phyloP scores from a whole-genome alignment of 805 yeast genomes.

The Pichia cabralensis region DNA sequence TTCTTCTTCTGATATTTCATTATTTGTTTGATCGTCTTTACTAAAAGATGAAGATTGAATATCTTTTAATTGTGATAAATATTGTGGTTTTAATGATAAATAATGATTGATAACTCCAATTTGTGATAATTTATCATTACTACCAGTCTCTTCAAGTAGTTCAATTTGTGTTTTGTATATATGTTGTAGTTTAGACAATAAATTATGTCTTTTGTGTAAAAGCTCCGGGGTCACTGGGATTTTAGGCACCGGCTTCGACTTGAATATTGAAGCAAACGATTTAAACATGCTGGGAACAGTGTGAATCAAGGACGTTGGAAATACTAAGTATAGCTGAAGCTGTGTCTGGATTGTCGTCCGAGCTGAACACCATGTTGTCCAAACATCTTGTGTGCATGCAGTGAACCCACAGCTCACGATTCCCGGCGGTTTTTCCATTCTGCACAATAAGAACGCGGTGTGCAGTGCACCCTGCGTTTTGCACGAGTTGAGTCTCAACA shows the following conservation, averaged over 20 bases:
- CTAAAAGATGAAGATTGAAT: not conserved
- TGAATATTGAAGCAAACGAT: constrained; percentile 4
- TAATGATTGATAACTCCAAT: constrained; percentile 7
- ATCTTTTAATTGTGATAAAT: constrained; percentile 1
- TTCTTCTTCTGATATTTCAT: too few species aligned
- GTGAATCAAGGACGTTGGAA: too few species aligned
- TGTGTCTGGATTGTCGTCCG: too few species aligned
- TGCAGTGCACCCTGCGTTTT: too few species aligned
- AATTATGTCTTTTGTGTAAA: constrained; percentile 4
- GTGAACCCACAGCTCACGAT: too few species aligned
- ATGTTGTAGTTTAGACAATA: constrained; percentile 4
- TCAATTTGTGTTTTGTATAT: constrained; percentile 10
- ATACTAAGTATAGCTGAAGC: too few species aligned
- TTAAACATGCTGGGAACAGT: constrained; percentile 10
- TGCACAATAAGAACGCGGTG: too few species aligned
- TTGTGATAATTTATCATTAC: not conserved
- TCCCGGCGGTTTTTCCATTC: too few species aligned
- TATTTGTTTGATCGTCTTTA: not conserved
- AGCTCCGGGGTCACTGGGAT: constrained; percentile 9
- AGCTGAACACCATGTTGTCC: too few species aligned
- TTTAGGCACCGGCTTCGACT: constrained; percentile 1
- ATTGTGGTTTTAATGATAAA: not conserved
- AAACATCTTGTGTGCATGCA: too few species aligned
- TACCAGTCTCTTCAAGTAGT: constrained; percentile 1
- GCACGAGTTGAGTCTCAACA: too few species aligned